Evolutionary conservation across 2,329 filamentous ascomycete species (phyloP).

Genomic region (Pseudogymnoascus sp.): DNA sequence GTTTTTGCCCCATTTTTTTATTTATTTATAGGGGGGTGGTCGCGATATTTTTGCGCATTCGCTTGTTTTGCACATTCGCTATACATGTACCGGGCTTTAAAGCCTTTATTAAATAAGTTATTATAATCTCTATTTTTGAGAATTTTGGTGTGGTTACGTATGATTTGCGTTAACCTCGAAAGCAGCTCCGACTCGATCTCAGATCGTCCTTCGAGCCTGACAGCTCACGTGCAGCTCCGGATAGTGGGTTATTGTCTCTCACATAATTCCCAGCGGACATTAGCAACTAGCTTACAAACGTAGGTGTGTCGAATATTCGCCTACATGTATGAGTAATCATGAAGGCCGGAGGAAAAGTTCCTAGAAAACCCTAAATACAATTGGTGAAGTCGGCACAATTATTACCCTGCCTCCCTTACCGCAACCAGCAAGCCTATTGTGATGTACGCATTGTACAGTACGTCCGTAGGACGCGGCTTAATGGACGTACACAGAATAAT

Average conservation of each 20-base stretch:
- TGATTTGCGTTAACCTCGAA: conserved; percentile 12
- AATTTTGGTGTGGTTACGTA: no score
- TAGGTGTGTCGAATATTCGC: background rate
- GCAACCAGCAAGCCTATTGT: background rate
- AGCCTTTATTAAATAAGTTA: no score
- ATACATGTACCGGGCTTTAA: no score
- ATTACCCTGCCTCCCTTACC: background rate
- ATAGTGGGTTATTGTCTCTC: conserved; percentile 12
- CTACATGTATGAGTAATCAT: background rate
- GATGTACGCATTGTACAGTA: background rate
- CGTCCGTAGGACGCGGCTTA: background rate
- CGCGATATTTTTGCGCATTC: no score
- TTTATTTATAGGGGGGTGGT: no score
- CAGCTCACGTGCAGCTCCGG: conserved; percentile 15
- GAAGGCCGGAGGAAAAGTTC: background rate
- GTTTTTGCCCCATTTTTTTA: no score
- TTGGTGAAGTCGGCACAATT: background rate
- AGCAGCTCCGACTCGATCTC: conserved; percentile 16
- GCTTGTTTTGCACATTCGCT: no score
- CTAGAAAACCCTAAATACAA: background rate
- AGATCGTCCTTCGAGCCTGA: conserved; percentile 14
- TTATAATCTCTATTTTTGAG: no score
- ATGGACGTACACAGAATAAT: background rate
- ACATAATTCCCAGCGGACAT: conserved; percentile 14
- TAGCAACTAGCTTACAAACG: background rate